Conservation (phyloP, 306 rosid genomes). For the Cucumis melo region DNA sequence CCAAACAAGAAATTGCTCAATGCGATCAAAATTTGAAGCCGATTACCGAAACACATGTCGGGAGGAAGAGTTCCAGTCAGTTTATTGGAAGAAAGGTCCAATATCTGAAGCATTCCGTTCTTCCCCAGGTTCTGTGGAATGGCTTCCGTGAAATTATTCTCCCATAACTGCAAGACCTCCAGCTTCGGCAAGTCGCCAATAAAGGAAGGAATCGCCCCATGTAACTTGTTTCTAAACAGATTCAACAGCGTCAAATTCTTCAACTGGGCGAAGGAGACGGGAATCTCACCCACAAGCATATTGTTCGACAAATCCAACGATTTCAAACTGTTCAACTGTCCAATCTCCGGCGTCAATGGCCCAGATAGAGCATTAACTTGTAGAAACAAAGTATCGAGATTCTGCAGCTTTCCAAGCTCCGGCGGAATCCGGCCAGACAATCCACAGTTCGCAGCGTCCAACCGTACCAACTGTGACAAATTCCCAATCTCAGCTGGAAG, state of each 20-base stretch:
- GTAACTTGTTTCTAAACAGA: constrained; percentile 69
- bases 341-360: constrained; percentile 40
- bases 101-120: constrained; percentile 53
- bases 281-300: constrained; percentile 61
- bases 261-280: constrained; percentile 35
- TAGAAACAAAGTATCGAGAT: constrained; percentile 74
- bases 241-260: constrained; percentile 72
- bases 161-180: constrained; percentile 86
- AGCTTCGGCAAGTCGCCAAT: constrained; percentile 58
- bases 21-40: constrained; percentile 56
- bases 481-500: constrained; percentile 75
- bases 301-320: constrained; percentile 93
- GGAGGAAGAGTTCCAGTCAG: constrained; percentile 73
- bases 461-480: constrained; percentile 48
- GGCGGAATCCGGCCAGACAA: constrained; percentile 62
- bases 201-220: constrained; percentile 79
- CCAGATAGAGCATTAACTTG: constrained; percentile 81
- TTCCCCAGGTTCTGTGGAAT: constrained; percentile 72
- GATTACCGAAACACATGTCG: constrained; percentile 62
- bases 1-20: constrained; percentile 71
- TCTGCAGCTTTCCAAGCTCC: constrained; percentile 44
- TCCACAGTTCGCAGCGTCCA: constrained; percentile 73
- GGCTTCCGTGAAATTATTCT: constrained; percentile 78
- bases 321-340: constrained; percentile 46
- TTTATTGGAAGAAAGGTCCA: constrained; percentile 81